A percentile compares a stretch with the other conserved stretches of the same genome.
phyloP scores from a whole-genome alignment of 225 moss, liverwort and hornwort species.

The Straminergon stramineum region DNA sequence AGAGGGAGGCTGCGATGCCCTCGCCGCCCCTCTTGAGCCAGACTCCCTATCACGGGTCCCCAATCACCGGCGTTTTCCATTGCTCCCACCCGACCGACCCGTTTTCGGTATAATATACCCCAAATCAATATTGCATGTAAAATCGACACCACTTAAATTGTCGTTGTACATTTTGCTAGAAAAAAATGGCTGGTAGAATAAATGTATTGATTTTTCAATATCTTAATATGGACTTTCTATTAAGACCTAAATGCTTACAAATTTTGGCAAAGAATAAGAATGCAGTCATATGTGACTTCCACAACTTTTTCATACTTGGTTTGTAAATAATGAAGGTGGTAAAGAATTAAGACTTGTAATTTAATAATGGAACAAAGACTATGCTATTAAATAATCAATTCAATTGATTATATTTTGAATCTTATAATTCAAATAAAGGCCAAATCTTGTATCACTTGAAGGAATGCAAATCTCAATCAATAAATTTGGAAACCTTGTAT shows the following conservation, averaged over 20 bases:
- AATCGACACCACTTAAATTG: background rate
- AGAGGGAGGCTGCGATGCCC: background rate
- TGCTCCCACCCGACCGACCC: background rate
- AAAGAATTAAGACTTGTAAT: background rate
- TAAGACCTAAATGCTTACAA: background rate
- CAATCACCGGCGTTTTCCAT: background rate
- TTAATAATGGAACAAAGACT: background rate
- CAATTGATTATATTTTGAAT: background rate
- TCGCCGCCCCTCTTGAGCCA: slow-evolving; percentile 7
- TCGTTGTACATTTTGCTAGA: background rate
- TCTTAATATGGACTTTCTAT: too few relatives aligned
- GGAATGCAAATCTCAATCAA: background rate
- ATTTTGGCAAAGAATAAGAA: background rate
- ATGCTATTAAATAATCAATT: background rate
- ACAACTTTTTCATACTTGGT: background rate
- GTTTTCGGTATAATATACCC: background rate
- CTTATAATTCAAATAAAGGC: background rate
- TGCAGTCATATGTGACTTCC: accelerated
- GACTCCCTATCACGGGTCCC: background rate
- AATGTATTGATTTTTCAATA: too few relatives aligned
- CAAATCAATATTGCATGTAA: background rate
- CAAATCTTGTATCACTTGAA: background rate
- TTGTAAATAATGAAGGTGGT: background rate
- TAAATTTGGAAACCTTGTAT: background rate
- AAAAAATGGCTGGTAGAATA: background rate